A percentile compares a stretch with the other conserved stretches of the same genome.
Conservation (phyloP, 2,329 filamentous ascomycete species). For the Penicillium sp. region DNA sequence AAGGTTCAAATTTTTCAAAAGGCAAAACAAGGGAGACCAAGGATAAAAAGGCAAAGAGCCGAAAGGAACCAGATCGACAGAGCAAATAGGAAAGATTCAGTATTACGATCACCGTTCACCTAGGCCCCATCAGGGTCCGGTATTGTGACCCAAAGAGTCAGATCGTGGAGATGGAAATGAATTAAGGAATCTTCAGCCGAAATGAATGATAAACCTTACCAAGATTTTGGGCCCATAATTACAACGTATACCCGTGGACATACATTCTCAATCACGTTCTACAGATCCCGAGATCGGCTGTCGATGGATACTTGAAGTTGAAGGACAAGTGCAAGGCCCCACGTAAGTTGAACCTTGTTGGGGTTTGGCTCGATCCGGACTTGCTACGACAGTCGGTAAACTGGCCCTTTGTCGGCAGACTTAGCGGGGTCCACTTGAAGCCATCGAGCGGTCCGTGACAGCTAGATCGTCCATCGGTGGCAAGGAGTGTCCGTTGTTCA, state of each 20-base stretch:
- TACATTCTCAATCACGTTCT: background rate
- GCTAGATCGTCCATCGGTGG: slow-evolving; percentile 2
- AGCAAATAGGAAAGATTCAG: slow-evolving; percentile 2
- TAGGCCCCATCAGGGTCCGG: slow-evolving; percentile 26
- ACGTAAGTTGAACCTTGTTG: too few species aligned
- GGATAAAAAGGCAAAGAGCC: slow-evolving; percentile 1
- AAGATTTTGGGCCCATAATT: slow-evolving; percentile 2
- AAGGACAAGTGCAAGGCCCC: background rate
- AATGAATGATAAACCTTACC: slow-evolving; percentile 15
- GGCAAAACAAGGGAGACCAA: slow-evolving; percentile 3
- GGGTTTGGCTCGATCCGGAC: slow-evolving; percentile 11
- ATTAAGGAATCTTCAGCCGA: slow-evolving; percentile 32
- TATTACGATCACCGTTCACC: slow-evolving; percentile 24
- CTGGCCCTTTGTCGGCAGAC: slow-evolving; percentile 11
- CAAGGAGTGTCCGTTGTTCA: background rate
- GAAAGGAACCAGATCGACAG: slow-evolving; percentile 28
- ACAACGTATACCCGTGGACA: background rate
- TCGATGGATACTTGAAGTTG: slow-evolving; percentile 21
- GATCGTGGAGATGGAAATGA: slow-evolving; percentile 27
- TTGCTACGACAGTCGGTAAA: slow-evolving; percentile 1
- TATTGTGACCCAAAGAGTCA: slow-evolving; percentile 14
- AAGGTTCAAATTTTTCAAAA: background rate
- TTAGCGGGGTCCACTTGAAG: slow-evolving; percentile 16
- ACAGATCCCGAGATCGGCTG: slow-evolving; percentile 33
- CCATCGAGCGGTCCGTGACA: slow-evolving; percentile 2